Evolutionary conservation across 176 grass and related monocot genomes (phyloP).

Genomic region (Elymus sibiricus): DNA sequence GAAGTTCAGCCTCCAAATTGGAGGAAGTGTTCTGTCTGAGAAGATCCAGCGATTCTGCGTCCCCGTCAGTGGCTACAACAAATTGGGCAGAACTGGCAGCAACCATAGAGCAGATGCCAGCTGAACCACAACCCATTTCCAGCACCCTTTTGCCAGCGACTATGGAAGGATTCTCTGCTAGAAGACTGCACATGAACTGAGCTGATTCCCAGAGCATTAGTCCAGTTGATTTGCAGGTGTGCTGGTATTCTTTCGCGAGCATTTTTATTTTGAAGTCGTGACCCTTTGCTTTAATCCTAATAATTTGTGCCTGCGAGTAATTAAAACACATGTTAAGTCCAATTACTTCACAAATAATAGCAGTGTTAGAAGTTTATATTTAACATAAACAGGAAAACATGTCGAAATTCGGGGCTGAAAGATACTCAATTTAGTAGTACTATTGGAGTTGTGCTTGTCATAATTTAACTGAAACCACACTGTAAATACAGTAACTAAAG

Average conservation of each 20-base stretch:
- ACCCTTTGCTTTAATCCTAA: conserved; percentile 55
- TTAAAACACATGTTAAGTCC: background rate
- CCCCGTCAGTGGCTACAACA: conserved; percentile 82
- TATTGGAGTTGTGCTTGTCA: background rate
- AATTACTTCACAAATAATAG: conserved; percentile 15
- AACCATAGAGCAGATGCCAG: conserved; percentile 92
- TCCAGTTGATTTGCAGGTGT: conserved; percentile 88
- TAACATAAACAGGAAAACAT: background rate
- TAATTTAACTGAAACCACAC: background rate
- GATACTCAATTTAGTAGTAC: background rate
- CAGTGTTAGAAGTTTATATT: background rate
- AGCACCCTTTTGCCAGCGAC: conserved; percentile 69
- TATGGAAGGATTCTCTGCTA: conserved; percentile 84
- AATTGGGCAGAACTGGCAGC: conserved; percentile 49
- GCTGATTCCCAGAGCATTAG: conserved; percentile 95
- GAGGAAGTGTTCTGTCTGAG: conserved; percentile 57
- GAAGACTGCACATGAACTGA: conserved; percentile 69
- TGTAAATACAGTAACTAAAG: conserved; percentile 9
- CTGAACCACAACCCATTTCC: conserved; percentile 81
- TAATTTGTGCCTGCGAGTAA: conserved; percentile 37
- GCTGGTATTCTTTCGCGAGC: conserved; percentile 80
- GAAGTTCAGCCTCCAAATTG: conserved; percentile 53
- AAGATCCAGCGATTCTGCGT: conserved; percentile 66
- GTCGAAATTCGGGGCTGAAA: background rate
- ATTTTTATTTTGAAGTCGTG: conserved; percentile 70